phyloP scores from a whole-genome alignment of 305 asterid species.

The Salvia sclarea region DNA sequence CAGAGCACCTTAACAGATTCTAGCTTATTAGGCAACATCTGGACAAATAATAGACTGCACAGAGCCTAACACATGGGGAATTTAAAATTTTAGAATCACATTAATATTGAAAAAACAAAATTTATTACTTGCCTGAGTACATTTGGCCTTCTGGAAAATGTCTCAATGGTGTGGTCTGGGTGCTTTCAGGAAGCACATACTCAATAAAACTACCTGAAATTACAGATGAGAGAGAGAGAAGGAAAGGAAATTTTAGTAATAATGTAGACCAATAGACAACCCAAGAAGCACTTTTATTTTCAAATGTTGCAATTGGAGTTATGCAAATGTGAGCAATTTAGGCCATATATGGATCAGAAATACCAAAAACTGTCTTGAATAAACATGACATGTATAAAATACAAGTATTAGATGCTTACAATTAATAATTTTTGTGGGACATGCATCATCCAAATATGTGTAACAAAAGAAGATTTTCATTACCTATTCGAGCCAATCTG shows the following conservation, averaged over 20 bases:
- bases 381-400: not conserved
- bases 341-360: too few relatives aligned
- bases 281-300: too few relatives aligned
- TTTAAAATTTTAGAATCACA: not conserved
- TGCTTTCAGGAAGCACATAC: slow-evolving; percentile 74
- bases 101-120: not conserved
- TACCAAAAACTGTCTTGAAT: not conserved
- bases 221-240: slow-evolving; percentile 26
- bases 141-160: slow-evolving; percentile 62
- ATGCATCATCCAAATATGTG: slow-evolving; percentile 8
- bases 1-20: not conserved
- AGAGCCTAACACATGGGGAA: not conserved
- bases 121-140: slow-evolving; percentile 54
- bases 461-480: slow-evolving; percentile 13
- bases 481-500: slow-evolving; percentile 65
- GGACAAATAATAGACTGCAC: not conserved
- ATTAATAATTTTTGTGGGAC: not conserved
- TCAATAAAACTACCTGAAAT: slow-evolving; percentile 75
- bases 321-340: too few relatives aligned
- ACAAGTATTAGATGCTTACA: not conserved
- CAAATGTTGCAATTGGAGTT: too few relatives aligned
- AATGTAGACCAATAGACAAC: slow-evolving; percentile 9
- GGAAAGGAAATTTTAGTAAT: not conserved
- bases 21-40: slow-evolving; percentile 13
- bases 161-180: slow-evolving; percentile 61